Conservation (phyloP, 1,284 basidiomycete genomes). For the Sporisorium scitamineum region DNA sequence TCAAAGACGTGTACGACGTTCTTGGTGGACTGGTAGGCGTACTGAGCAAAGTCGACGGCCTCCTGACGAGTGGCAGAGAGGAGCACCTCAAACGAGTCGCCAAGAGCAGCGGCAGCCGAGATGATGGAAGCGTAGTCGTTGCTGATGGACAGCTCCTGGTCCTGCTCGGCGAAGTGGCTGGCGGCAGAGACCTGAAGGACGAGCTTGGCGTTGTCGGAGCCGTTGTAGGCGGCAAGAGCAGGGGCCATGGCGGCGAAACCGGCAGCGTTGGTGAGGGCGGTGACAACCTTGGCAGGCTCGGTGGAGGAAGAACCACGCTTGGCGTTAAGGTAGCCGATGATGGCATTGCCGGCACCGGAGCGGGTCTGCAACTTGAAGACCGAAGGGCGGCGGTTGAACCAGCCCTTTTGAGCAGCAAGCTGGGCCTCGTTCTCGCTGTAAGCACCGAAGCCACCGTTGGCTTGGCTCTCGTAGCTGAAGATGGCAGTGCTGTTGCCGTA, state of each 20-base stretch:
- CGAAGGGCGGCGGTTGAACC: slow-evolving; percentile 51
- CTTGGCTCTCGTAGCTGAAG: slow-evolving; percentile 67
- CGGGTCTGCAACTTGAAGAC: slow-evolving; percentile 68
- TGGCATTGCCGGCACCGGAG: slow-evolving; percentile 75
- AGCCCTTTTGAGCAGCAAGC: slow-evolving; percentile 40
- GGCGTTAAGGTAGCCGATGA: slow-evolving; percentile 64
- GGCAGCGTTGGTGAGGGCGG: slow-evolving; percentile 65
- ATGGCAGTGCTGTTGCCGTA: slow-evolving; percentile 62
- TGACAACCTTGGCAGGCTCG: slow-evolving; percentile 52
- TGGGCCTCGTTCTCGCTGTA: slow-evolving; percentile 60
- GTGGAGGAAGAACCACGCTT: slow-evolving; percentile 48
- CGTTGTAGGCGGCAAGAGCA: slow-evolving; percentile 54
- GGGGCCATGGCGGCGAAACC: slow-evolving; percentile 66
- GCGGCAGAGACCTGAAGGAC: slow-evolving; percentile 67
- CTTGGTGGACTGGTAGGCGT: slow-evolving; percentile 57
- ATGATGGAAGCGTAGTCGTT: slow-evolving; percentile 68
- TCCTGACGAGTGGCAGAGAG: slow-evolving; percentile 64
- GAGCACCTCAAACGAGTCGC: slow-evolving; percentile 61
- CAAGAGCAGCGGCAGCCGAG: slow-evolving; percentile 59
- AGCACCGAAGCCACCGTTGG: slow-evolving; percentile 63
- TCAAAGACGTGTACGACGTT: slow-evolving; percentile 68
- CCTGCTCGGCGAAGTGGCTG: slow-evolving; percentile 53
- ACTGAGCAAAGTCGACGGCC: slow-evolving; percentile 63
- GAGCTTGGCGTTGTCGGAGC: slow-evolving; percentile 54
- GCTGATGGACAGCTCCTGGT: slow-evolving; percentile 51